A percentile compares a stretch with the other conserved stretches of the same genome.
Evolutionary conservation across 768 basidiomycete genomes (phyloP).

Genomic region (Leccinum broughii): DNA sequence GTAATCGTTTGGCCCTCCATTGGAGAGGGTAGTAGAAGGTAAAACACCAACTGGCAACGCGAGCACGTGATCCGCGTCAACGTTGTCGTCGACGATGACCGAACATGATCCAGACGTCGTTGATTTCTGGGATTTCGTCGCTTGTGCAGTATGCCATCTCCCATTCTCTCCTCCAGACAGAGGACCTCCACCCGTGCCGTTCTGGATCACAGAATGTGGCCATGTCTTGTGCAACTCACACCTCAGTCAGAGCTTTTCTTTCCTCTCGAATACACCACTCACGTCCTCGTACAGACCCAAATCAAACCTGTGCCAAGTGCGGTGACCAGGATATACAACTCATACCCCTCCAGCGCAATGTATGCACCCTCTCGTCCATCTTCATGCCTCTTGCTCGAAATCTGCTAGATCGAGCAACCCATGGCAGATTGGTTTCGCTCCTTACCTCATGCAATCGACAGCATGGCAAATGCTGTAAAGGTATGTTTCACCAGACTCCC

Average conservation of each 20-base stretch:
- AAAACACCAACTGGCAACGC: background rate
- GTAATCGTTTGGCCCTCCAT: constrained; percentile 7
- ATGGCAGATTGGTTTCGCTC: constrained; percentile 83
- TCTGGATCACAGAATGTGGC: constrained; percentile 89
- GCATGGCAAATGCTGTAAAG: constrained; percentile 66
- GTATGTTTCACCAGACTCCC: constrained; percentile 34
- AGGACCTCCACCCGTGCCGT: constrained; percentile 61
- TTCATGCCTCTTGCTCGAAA: background rate
- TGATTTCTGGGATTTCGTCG: constrained; percentile 82
- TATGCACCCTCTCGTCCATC: constrained; percentile 32
- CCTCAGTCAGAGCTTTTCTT: constrained; percentile 55
- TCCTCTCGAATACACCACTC: background rate
- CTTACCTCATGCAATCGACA: constrained; percentile 60
- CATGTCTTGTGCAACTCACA: constrained; percentile 86
- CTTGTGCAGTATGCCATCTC: constrained; percentile 68
- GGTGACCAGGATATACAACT: constrained; percentile 63
- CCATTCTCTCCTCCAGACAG: constrained; percentile 55
- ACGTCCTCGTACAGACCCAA: constrained; percentile 47
- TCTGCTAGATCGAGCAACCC: constrained; percentile 69
- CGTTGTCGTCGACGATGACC: constrained; percentile 13
- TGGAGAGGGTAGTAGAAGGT: background rate
- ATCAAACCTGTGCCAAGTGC: constrained; percentile 77
- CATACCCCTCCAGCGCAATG: constrained; percentile 72
- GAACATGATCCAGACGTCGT: constrained; percentile 31
- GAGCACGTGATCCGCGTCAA: constrained; percentile 25